Conservation (phyloP, 2,329 filamentous ascomycete species). For the Fusarium sp. region DNA sequence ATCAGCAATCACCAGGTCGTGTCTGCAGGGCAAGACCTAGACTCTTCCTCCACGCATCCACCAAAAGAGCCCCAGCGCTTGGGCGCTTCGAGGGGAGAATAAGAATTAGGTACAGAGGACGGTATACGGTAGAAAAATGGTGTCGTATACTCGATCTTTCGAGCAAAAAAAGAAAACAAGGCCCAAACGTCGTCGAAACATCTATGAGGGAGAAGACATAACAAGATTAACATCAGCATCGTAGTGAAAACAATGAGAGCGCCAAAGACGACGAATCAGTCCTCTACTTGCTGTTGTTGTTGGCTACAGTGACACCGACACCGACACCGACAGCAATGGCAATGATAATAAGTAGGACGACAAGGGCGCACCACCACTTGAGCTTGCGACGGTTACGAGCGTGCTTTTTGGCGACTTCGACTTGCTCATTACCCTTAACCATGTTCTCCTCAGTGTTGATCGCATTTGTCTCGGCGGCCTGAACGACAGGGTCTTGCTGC, state of each 20-base stretch:
- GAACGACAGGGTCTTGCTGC: slow-evolving; percentile 74
- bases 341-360: slow-evolving; percentile 69
- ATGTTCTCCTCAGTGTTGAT: slow-evolving; percentile 74
- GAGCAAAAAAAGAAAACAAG: slow-evolving; percentile 8
- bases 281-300: slow-evolving; percentile 32
- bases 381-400: slow-evolving; percentile 76
- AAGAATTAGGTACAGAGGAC: slow-evolving; percentile 42
- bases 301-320: slow-evolving; percentile 60
- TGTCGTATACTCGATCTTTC: slow-evolving; percentile 31
- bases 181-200: slow-evolving; percentile 34
- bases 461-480: slow-evolving; percentile 73
- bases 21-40: slow-evolving; percentile 11
- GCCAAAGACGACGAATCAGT: not conserved
- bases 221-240: slow-evolving; percentile 30
- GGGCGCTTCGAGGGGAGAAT: slow-evolving; percentile 32
- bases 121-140: slow-evolving; percentile 28
- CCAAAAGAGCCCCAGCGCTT: slow-evolving; percentile 29
- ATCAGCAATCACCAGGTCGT: slow-evolving; percentile 21
- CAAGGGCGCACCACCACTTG: slow-evolving; percentile 83
- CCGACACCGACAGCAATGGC: slow-evolving; percentile 66
- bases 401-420: slow-evolving; percentile 74
- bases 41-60: slow-evolving; percentile 19
- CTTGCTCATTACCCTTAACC: slow-evolving; percentile 75
- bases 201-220: slow-evolving; percentile 40
- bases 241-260: slow-evolving; percentile 8